Conservation (phyloP, 2,329 filamentous ascomycete genomes). For the Chalaropsis ovoidea region DNA sequence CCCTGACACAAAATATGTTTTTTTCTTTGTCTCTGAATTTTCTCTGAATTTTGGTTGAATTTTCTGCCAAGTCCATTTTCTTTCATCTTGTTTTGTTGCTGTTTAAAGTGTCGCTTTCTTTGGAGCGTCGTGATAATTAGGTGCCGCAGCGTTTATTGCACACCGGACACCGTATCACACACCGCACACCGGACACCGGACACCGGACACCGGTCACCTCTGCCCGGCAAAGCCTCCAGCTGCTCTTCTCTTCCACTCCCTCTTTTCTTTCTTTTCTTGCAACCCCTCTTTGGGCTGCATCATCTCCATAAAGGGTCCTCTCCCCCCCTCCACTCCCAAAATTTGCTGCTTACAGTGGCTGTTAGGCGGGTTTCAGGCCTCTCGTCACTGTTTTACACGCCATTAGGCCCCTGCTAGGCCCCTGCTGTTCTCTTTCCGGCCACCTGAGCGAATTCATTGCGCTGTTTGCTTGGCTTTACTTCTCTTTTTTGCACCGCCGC, state of each 20-base stretch:
- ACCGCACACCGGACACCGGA: too few species aligned
- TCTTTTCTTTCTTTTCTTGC: not conserved
- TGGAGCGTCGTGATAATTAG: too few species aligned
- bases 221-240: not conserved
- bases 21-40: not conserved
- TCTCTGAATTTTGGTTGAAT: too few species aligned
- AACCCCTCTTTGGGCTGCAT: constrained; percentile 19
- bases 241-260: not conserved
- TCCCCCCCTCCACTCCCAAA: not conserved
- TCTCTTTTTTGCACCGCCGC: not conserved
- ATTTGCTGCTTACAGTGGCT: not conserved
- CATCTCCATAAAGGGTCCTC: not conserved
- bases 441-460: not conserved
- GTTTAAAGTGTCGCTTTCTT: too few species aligned
- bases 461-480: not conserved
- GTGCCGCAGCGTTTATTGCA: too few species aligned
- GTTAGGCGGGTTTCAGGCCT: constrained; percentile 8
- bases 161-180: too few species aligned
- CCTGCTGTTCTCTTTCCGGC: not conserved
- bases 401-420: not conserved
- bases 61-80: too few species aligned
- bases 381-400: constrained; percentile 8
- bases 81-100: too few species aligned
- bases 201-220: too few species aligned
- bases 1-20: not conserved